Percentiles rank a stretch among this genome's conserved stretches.
Conservation (phyloP, 179 eudicot genomes). For the Silene noctiflora region DNA sequence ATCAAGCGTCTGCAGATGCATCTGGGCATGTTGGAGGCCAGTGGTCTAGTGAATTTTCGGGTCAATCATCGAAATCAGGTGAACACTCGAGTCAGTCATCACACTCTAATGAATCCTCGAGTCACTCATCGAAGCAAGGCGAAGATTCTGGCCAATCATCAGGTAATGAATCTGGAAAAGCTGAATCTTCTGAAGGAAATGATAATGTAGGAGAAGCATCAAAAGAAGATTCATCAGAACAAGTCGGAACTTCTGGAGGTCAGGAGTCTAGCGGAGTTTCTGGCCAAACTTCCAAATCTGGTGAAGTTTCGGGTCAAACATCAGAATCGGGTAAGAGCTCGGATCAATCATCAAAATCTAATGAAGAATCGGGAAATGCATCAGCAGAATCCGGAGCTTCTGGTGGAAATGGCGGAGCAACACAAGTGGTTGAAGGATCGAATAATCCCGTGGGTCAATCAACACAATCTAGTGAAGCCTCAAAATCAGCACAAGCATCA, state of each 20-base stretch:
- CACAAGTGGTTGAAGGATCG: too few relatives aligned
- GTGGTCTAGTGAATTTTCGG: neutral
- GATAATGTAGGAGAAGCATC: conserved; percentile 1
- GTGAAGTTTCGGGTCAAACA: too few relatives aligned
- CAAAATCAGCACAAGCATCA: neutral
- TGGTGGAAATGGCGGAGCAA: neutral
- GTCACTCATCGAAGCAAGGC: neutral
- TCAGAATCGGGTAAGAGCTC: neutral
- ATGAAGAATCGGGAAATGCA: neutral
- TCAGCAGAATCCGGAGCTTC: neutral
- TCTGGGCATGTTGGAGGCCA: too few relatives aligned
- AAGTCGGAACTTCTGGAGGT: too few relatives aligned
- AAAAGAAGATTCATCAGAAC: neutral
- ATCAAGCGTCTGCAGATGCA: neutral
- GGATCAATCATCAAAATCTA: neutral
- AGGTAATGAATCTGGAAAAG: neutral
- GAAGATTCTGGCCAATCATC: neutral
- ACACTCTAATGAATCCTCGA: neutral
- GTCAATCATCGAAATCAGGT: neutral
- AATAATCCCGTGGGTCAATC: neutral
- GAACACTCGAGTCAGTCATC: too few relatives aligned
- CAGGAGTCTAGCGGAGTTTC: too few relatives aligned
- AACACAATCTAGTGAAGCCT: neutral
- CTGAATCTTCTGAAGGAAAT: too few relatives aligned
- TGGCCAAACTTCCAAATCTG: too few relatives aligned